Evolutionary conservation across 352 stramenopile genomes (phyloP), one percentile per base, ranked within the genome.

Genomic region (Paralagenidium karlingii): DNA sequence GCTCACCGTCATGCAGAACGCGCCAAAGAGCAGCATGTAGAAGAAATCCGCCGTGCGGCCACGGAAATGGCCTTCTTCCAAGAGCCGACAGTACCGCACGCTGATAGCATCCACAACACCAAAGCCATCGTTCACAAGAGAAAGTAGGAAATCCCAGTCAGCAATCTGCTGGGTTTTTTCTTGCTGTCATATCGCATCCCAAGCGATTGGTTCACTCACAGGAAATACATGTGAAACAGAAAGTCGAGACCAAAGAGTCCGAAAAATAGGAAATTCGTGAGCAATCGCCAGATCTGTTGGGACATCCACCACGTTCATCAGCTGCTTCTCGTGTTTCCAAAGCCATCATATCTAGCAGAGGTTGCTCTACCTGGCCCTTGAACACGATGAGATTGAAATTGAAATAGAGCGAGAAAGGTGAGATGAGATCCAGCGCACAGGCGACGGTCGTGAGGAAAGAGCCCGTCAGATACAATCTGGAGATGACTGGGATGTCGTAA

Each of bases 201-300:
- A 9, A 39, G 10, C 10, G 34, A 15, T 38, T 32, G 4, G 27
- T 28, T 18, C 11, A 64, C 54, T 24, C 73, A 92, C 79, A 99
- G 78, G 66, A 99, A 99, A 70, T 99, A 99, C 95, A 99, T 98
- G 71, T 99, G 94, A 64, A 99, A 99, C 29, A 99, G 61, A 60
- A 99, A 99, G 51, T 99, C 95, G 29, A 99, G 74, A 36, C 87
- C 96, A 48, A 99, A 98, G 39, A 96, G 82, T 15, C 96, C 96
- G 63, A 99, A 99, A 78, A 98, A 99, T 32, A 99, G 62, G 67
- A 99, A 99, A 36, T 94, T 98, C 38, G 93, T 98, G 39, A 99
- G 48, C 16, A 99, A 61, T 37, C 96, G 69, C 95, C 95, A 99
- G 22, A 91, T 55, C 77, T 91, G 41, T 32, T 10, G 38, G n/a